Percentiles rank a stretch among this genome's conserved stretches.
phyloP scores from a whole-genome alignment of 768 basidiomycete genomes.

The Lyophyllum shimeji region DNA sequence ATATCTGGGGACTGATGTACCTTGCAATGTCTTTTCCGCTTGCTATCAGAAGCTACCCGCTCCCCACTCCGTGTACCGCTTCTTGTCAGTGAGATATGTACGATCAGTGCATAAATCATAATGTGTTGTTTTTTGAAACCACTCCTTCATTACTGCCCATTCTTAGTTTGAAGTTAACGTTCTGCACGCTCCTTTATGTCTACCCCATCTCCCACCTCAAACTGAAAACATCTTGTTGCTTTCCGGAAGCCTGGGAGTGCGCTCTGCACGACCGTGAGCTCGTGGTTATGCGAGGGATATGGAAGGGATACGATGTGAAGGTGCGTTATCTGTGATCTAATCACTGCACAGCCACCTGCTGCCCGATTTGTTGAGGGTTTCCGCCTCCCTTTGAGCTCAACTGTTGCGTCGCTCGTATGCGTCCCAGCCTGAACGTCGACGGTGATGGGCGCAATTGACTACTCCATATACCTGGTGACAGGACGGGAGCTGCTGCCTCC shows the following conservation, averaged over 20 bases:
- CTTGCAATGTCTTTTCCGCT: not conserved
- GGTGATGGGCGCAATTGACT: conserved; percentile 44
- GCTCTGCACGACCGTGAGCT: too few species aligned
- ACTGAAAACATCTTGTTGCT: too few species aligned
- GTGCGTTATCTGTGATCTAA: not conserved
- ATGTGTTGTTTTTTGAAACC: not conserved
- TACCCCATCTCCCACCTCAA: not conserved
- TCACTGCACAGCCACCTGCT: conserved; percentile 2
- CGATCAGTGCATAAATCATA: conserved; percentile 10
- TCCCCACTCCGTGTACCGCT: not conserved
- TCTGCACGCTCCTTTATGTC: not conserved
- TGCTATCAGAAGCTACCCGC: conserved; percentile 2
- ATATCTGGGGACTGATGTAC: conserved; percentile 7
- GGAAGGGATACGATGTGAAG: not conserved
- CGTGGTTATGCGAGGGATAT: not conserved
- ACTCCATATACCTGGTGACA: conserved; percentile 86
- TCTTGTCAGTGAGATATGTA: conserved; percentile 9
- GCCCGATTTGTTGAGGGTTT: not conserved
- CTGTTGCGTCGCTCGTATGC: too few species aligned
- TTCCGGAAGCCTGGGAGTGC: too few species aligned
- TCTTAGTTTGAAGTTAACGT: too few species aligned
- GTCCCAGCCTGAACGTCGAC: not conserved
- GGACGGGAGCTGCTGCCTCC: conserved; percentile 74
- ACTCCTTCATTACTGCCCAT: too few species aligned
- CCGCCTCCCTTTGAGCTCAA: not conserved